Conservation (phyloP, 2,329 filamentous ascomycete genomes). For the Xylariales sp. region DNA sequence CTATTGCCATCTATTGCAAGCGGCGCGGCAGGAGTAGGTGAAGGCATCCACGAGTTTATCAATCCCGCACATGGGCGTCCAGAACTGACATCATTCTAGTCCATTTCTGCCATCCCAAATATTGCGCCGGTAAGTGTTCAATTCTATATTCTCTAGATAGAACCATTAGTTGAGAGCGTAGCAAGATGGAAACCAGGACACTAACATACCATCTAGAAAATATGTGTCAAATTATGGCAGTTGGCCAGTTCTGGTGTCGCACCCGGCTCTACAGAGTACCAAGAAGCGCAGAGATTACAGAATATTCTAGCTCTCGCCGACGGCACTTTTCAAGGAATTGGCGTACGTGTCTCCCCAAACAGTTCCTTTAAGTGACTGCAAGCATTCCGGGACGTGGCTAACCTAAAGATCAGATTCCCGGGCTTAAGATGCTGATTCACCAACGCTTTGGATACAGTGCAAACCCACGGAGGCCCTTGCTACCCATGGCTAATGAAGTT, state of each 20-base stretch:
- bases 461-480: constrained; percentile 7
- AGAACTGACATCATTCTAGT: not conserved
- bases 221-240: constrained; percentile 8
- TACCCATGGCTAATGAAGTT: no score
- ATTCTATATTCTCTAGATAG: no score
- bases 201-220: not conserved
- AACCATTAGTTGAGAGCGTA: not conserved
- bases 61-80: no score
- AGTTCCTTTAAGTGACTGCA: no score
- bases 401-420: constrained; percentile 7
- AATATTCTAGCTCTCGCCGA: constrained; percentile 7
- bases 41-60: not conserved
- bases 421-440: constrained; percentile 10
- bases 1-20: constrained; percentile 11
- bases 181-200: no score
- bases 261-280: constrained; percentile 3
- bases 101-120: constrained; percentile 1
- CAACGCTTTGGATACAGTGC: constrained; percentile 9
- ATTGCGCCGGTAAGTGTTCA: not conserved
- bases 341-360: constrained; percentile 5
- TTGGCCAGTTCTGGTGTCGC: constrained; percentile 3
- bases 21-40: constrained; percentile 12
- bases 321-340: constrained; percentile 10
- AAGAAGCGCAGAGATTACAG: constrained; percentile 9
- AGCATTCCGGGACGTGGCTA: not conserved